Base-by-base conservation (phyloP, 257 asterid species). In the Asclepias syriaca region DNA sequence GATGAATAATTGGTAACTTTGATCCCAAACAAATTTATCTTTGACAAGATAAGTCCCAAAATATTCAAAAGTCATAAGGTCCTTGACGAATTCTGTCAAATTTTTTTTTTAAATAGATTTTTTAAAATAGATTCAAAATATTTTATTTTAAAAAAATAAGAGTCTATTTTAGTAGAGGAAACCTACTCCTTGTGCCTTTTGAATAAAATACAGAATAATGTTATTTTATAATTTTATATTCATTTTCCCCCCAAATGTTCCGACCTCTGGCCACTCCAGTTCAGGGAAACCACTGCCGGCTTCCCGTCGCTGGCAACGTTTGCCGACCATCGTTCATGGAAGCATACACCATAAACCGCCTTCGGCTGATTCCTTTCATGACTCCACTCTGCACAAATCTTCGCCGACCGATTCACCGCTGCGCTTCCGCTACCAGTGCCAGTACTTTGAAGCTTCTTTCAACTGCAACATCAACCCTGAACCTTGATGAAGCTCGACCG, bases 371-470 rank as follows among this genome's bases (percentile, higher is more conserved):
- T 39, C 74, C 56, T 43, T 78, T 19, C 64, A 34, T 57, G 45
- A 65, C 54, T 54, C 65, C 58, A 50, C 53, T 72, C 64, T 73
- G 78, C 72, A 57, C 71, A 9, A 34, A 51, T 0, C 46, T 69
- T 22, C 14, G 15, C 43, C 64, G 21, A 24, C n/a, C 74, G 6
- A 12, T 75, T 37, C 45, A 46, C 51, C 65, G 29, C 69, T 74
- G 57, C 65, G 51, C 67, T 21, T 45, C 75, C 77, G 0, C 81
- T 71, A 53, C 85, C 75, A 29, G 88, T 50, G 80, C 79, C 68
- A 34, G 82, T 68, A 70, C 84, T 5, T 80, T 80, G 72, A 81
- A 84, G 66, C 81, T 77, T 45, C 82, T 78, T 76, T 80, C 87
- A 79, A 9, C 84, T 74, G 27, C 86, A 55, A 79, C 55, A 57